Conservation (phyloP, 257 asterid genomes). For the Perilla frutescens region DNA sequence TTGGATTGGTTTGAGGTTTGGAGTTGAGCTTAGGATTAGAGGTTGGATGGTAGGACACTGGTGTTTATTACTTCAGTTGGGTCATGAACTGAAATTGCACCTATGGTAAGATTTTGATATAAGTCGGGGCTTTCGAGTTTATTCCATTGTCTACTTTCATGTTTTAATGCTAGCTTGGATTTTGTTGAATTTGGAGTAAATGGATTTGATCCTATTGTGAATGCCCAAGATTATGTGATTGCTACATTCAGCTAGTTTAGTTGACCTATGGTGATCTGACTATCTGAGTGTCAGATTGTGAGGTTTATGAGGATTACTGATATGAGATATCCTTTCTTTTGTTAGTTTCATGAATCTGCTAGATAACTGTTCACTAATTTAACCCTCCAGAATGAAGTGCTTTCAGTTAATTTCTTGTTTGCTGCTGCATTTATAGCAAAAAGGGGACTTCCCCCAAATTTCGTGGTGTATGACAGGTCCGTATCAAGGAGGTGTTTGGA, state of each 20-base stretch:
- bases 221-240: not conserved
- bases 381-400: constrained; percentile 25
- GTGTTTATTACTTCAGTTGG: constrained; percentile 24
- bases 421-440: not conserved
- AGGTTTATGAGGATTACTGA: not conserved
- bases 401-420: constrained; percentile 20
- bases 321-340: not conserved
- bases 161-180: not conserved
- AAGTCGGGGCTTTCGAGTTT: not conserved
- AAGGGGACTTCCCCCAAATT: constrained; percentile 17
- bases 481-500: constrained; percentile 91
- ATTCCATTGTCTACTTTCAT: not conserved
- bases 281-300: constrained; percentile 6
- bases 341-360: constrained; percentile 13
- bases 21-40: constrained; percentile 9
- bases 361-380: constrained; percentile 35
- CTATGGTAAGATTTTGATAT: constrained; percentile 11
- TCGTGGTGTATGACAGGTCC: constrained; percentile 65
- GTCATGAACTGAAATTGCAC: constrained; percentile 24
- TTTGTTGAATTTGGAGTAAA: constrained; percentile 8
- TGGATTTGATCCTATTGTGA: not conserved
- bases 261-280: not conserved
- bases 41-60: constrained; percentile 10
- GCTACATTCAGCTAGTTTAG: constrained; percentile 16
- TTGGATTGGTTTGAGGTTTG: constrained; percentile 28